Conservation (phyloP, 176 grass and related monocot genomes). For the Oropetium thomaeum region DNA sequence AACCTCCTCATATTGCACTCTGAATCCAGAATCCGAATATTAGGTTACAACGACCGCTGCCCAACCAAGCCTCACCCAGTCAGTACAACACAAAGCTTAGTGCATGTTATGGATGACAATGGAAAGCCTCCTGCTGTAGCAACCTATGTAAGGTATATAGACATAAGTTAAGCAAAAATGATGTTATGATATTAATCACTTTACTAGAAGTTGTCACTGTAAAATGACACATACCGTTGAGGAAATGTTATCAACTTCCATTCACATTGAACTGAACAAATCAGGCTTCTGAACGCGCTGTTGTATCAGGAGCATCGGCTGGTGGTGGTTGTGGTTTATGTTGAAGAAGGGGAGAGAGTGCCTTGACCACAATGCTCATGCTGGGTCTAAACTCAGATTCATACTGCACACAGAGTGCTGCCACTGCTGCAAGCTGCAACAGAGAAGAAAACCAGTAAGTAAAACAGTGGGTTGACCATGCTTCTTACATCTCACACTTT, state of each 20-base stretch:
- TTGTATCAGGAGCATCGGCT: constrained; percentile 11
- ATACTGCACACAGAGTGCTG: constrained; percentile 78
- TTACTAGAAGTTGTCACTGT: not conserved
- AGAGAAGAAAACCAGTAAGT: not conserved
- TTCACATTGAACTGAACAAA: not conserved
- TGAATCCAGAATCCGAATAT: constrained; percentile 9
- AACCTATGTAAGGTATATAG: not conserved
- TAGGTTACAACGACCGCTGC: not conserved
- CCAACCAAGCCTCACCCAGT: not conserved
- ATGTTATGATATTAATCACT: not conserved
- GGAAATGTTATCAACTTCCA: constrained; percentile 25
- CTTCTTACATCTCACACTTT: not conserved
- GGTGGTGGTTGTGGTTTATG: constrained; percentile 40
- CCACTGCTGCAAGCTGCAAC: constrained; percentile 72
- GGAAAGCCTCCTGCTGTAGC: not conserved
- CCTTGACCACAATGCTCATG: constrained; percentile 92
- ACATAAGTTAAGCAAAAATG: not conserved
- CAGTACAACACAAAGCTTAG: not conserved
- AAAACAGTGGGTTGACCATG: not conserved
- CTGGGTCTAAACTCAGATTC: constrained; percentile 85
- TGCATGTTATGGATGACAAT: not conserved
- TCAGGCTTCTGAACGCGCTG: constrained; percentile 27
- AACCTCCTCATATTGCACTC: constrained; percentile 11
- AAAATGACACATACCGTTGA: not conserved
- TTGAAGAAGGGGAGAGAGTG: constrained; percentile 67